phyloP scores from a whole-genome alignment of 192 early-diverging fungal genomes.

The Linnemannia schmuckeri region DNA sequence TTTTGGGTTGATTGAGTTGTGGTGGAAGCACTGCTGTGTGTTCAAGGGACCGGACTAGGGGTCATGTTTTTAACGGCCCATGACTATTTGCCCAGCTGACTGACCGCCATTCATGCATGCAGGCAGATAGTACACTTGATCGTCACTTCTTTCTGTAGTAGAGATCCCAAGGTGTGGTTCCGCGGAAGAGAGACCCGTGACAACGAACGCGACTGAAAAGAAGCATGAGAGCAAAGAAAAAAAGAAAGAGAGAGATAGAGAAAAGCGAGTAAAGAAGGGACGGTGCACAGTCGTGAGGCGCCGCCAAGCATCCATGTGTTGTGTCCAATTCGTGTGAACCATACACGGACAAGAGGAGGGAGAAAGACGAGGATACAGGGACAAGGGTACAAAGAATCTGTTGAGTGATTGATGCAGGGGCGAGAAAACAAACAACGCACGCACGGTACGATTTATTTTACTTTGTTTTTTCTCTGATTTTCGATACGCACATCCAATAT shows the following conservation, averaged over 20 bases:
- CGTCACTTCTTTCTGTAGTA: background rate
- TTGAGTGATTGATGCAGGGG: slow-evolving; percentile 5
- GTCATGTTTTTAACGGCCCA: too few relatives aligned
- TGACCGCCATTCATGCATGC: too few relatives aligned
- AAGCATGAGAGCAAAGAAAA: background rate
- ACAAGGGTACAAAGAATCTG: background rate
- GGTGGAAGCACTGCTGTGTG: background rate
- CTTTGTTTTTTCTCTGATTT: background rate
- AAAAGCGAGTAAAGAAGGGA: background rate
- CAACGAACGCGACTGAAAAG: background rate
- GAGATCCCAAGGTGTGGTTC: background rate
- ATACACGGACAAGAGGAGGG: background rate
- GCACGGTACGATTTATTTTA: background rate
- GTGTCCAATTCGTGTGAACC: background rate
- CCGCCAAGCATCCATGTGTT: background rate
- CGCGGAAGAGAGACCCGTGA: background rate
- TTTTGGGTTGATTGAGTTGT: background rate
- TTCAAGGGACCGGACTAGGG: too few relatives aligned
- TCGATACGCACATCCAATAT: background rate
- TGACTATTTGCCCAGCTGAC: too few relatives aligned
- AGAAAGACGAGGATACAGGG: background rate
- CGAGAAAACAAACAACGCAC: background rate
- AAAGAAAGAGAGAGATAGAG: background rate
- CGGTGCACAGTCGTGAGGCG: background rate
- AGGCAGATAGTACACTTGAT: background rate